These are phyloP conservation scores for Diaporthe ampelina DNA, from an alignment of 2,329 filamentous ascomycete genomes.

Conservation along the genomic window DNA sequence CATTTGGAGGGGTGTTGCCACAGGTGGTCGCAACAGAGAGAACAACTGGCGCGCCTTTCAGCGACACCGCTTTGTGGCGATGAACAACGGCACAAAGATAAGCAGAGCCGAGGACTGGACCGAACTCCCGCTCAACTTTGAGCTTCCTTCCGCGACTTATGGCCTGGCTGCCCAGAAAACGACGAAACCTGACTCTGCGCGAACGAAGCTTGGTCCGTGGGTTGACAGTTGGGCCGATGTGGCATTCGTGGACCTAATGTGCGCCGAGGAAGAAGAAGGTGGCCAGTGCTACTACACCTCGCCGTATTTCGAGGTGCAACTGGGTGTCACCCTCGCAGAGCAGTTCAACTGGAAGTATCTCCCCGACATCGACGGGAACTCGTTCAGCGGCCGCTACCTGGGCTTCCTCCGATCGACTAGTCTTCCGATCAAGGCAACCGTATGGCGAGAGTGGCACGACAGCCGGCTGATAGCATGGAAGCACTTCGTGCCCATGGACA, in stretches of 20 bases:
- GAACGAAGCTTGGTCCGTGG: slow-evolving; percentile 61
- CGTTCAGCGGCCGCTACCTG: slow-evolving; percentile 77
- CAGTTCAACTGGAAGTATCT: slow-evolving; percentile 78
- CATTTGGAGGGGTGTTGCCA: slow-evolving; percentile 78
- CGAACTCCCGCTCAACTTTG: slow-evolving; percentile 65
- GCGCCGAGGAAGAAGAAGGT: slow-evolving; percentile 53
- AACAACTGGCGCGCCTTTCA: slow-evolving; percentile 81
- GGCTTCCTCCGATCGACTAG: slow-evolving; percentile 78
- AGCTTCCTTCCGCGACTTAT: slow-evolving; percentile 63
- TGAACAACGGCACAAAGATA: slow-evolving; percentile 77
- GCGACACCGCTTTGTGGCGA: slow-evolving; percentile 80
- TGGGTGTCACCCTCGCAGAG: slow-evolving; percentile 59
- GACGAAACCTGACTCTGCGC: slow-evolving; percentile 41
- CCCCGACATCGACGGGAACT: slow-evolving; percentile 83
- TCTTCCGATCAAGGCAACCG: slow-evolving; percentile 81
- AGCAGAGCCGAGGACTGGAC: slow-evolving; percentile 59
- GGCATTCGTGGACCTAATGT: slow-evolving; percentile 69
- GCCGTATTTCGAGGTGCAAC: slow-evolving; percentile 57
- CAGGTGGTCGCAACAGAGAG: slow-evolving; percentile 71
- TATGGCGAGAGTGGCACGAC: slow-evolving; percentile 88
- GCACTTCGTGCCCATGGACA: slow-evolving; percentile 87
- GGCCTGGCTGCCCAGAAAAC: slow-evolving; percentile 60
- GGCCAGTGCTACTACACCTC: slow-evolving; percentile 63
- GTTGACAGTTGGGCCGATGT: slow-evolving; percentile 64
- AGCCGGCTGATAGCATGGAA: slow-evolving; percentile 80